Percentiles rank a stretch among this genome's conserved stretches.
Evolutionary conservation across 2,329 filamentous ascomycete species (phyloP).

Genomic region (Chaetomium sp.): DNA sequence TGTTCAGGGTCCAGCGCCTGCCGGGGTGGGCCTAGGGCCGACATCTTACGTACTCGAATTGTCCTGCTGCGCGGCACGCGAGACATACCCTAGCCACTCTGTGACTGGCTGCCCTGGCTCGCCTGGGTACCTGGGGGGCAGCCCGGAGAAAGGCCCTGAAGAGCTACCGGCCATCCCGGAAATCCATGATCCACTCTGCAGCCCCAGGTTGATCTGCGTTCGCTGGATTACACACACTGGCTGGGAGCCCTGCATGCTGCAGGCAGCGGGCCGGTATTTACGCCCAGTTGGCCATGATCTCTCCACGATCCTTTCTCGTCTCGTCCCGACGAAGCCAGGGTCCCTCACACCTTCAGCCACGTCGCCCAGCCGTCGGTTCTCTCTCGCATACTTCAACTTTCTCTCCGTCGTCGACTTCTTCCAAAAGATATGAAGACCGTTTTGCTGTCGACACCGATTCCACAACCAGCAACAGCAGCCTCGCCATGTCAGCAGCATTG

Average conservation of each 20-base stretch:
- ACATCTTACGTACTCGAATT: constrained; percentile 41
- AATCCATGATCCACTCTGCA: constrained; percentile 33
- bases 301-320: constrained; percentile 45
- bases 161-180: constrained; percentile 25
- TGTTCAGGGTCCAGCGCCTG: constrained; percentile 20
- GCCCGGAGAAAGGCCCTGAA: not conserved
- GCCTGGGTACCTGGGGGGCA: not conserved
- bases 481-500: constrained; percentile 36
- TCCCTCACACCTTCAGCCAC: constrained; percentile 7
- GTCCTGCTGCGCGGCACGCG: constrained; percentile 23
- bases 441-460: constrained; percentile 24
- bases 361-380: constrained; percentile 17
- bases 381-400: constrained; percentile 27
- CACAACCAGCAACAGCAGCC: constrained; percentile 30
- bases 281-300: constrained; percentile 41
- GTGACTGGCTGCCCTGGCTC: constrained; percentile 25
- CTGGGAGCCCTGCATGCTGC: not conserved
- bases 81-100: constrained; percentile 20
- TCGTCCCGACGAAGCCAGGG: constrained; percentile 38
- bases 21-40: constrained; percentile 24
- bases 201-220: constrained; percentile 24
- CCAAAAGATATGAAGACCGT: constrained; percentile 40
- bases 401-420: constrained; percentile 23
- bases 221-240: constrained; percentile 19
- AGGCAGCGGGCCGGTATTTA: constrained; percentile 1